These are phyloP conservation scores for Albizia julibrissin DNA, from an alignment of 306 rosid species.

Conservation along the genomic window DNA sequence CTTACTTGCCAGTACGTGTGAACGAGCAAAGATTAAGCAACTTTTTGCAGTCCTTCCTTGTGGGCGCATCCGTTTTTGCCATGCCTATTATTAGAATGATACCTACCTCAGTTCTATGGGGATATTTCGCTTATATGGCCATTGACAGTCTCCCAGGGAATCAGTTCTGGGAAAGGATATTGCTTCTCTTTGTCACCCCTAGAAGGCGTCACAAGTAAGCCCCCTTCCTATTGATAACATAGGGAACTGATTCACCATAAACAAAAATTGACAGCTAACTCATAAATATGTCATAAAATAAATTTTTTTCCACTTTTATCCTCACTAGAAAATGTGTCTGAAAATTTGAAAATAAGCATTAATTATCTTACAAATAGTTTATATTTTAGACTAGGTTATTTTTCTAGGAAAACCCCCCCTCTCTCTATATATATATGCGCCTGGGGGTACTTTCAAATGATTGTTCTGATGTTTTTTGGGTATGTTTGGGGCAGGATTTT, in stretches of 20 bases:
- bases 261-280: too few relatives aligned
- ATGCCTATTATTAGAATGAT: slow-evolving; percentile 51
- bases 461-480: not conserved
- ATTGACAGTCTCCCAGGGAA: slow-evolving; percentile 72
- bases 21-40: slow-evolving; percentile 71
- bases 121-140: slow-evolving; percentile 72
- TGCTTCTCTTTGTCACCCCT: slow-evolving; percentile 57
- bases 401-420: too few relatives aligned
- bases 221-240: not conserved
- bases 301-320: too few relatives aligned
- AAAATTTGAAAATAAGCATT: too few relatives aligned
- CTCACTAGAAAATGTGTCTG: too few relatives aligned
- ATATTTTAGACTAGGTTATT: too few relatives aligned
- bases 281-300: too few relatives aligned
- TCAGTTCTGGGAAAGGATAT: slow-evolving; percentile 70
- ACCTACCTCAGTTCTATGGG: slow-evolving; percentile 40
- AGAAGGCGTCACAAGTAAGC: slow-evolving; percentile 47
- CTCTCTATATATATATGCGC: too few relatives aligned
- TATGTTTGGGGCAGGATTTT: not conserved
- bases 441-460: not conserved
- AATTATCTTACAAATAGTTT: too few relatives aligned
- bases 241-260: too few relatives aligned
- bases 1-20: slow-evolving; percentile 58
- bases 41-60: slow-evolving; percentile 59
- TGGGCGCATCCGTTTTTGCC: slow-evolving; percentile 51